phyloP scores from a whole-genome alignment of 164 flowering plant genomes.

The Annona squamosa region DNA sequence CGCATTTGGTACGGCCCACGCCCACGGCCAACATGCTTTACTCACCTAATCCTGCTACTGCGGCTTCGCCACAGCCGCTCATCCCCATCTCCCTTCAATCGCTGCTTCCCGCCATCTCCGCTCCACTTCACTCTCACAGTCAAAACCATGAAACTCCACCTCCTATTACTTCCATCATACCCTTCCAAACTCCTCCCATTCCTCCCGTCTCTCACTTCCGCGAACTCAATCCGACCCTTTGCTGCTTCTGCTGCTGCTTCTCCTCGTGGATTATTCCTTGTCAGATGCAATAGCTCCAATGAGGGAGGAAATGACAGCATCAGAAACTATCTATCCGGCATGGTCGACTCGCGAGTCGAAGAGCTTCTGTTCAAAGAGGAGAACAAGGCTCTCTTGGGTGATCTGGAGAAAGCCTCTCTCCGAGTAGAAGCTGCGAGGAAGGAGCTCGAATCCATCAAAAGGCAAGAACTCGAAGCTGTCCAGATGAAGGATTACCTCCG shows the following conservation, averaged over 20 bases:
- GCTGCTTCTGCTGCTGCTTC: slow-evolving; percentile 5
- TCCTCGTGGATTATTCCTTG: not conserved
- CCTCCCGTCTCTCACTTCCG: not conserved
- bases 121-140: not conserved
- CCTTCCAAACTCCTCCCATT: slow-evolving; percentile 3
- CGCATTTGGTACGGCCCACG: too few species aligned
- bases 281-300: slow-evolving; percentile 35
- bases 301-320: slow-evolving; percentile 21
- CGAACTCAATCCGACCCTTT: slow-evolving; percentile 6
- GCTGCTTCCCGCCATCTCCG: not conserved
- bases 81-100: not conserved
- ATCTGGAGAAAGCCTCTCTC: slow-evolving; percentile 57
- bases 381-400: slow-evolving; percentile 61
- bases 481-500: slow-evolving; percentile 39
- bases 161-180: not conserved
- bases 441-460: slow-evolving; percentile 64
- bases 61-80: not conserved
- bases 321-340: slow-evolving; percentile 53
- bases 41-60: too few species aligned
- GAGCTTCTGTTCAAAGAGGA: slow-evolving; percentile 63
- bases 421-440: slow-evolving; percentile 70
- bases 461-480: slow-evolving; percentile 59
- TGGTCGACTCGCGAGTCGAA: slow-evolving; percentile 63
- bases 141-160: not conserved
- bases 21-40: too few species aligned